Percentiles rank a stretch among this genome's conserved stretches.
These are phyloP conservation scores for Coniferiporia weirii DNA, from an alignment of 1,284 basidiomycete genomes.

Conservation along the genomic window DNA sequence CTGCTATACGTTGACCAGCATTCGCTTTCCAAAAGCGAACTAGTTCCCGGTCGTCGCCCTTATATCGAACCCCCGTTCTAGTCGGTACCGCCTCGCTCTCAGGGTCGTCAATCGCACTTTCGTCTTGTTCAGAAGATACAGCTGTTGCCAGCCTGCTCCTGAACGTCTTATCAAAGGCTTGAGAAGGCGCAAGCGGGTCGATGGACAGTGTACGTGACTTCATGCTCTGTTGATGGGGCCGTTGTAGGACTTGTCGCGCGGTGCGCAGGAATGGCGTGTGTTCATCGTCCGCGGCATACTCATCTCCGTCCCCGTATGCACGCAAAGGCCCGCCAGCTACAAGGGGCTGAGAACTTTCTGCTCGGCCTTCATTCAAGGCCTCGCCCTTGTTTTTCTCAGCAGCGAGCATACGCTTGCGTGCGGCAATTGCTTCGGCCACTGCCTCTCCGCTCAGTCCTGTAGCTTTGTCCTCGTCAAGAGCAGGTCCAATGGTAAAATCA, in stretches of 20 bases:
- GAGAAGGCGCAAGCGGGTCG: constrained; percentile 78
- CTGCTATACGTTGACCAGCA: constrained; percentile 83
- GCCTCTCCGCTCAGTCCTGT: constrained; percentile 69
- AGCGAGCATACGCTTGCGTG: constrained; percentile 68
- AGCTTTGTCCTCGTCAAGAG: constrained; percentile 73
- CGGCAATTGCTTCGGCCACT: constrained; percentile 75
- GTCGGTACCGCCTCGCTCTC: constrained; percentile 32
- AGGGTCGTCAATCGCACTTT: constrained; percentile 20
- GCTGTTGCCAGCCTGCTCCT: constrained; percentile 50
- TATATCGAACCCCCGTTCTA: constrained; percentile 17
- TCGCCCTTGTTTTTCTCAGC: constrained; percentile 19
- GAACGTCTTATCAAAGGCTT: constrained; percentile 76
- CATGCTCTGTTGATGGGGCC: constrained; percentile 12
- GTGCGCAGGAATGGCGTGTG: constrained; percentile 35
- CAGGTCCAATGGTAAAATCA: constrained; percentile 58
- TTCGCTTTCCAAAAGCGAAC: constrained; percentile 80
- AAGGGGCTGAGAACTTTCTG: constrained; percentile 11
- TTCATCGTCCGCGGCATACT: constrained; percentile 35
- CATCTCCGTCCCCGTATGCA: constrained; percentile 29
- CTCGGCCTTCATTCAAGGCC: constrained; percentile 14
- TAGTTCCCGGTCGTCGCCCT: constrained; percentile 47
- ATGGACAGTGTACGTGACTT: constrained; percentile 56
- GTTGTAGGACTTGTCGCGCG: constrained; percentile 20
- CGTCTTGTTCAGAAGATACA: constrained; percentile 21
- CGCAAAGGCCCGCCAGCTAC: constrained; percentile 23